Conservation (phyloP, 371 early-diverging fungal genomes). For the Haplosporangium sp. region DNA sequence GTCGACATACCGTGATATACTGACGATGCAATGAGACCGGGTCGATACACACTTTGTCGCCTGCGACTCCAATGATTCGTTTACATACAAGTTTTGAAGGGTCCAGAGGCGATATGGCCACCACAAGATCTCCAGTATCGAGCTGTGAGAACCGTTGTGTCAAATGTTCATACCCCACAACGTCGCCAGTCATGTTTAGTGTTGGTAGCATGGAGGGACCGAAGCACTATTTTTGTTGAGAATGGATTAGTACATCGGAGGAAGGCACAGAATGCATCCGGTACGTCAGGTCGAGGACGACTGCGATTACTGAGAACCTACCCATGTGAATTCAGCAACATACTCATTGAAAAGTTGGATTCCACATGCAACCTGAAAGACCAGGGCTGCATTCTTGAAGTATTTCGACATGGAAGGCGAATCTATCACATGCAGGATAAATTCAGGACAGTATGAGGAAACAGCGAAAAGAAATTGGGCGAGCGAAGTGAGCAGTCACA, state of each 20-base stretch:
- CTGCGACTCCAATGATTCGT: conserved; percentile 82
- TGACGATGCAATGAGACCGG: conserved; percentile 67
- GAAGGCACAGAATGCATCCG: not conserved
- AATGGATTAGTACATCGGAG: not conserved
- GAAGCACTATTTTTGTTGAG: conserved; percentile 64
- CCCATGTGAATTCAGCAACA: conserved; percentile 77
- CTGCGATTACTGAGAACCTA: conserved; percentile 40
- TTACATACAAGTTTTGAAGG: conserved; percentile 79
- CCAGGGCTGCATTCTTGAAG: conserved; percentile 40
- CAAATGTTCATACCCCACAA: conserved; percentile 75
- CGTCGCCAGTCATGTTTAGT: conserved; percentile 74
- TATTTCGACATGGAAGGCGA: conserved; percentile 23
- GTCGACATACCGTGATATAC: conserved; percentile 61
- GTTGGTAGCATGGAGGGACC: conserved; percentile 92
- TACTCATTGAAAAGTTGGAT: conserved; percentile 72
- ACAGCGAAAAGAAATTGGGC: conserved; percentile 1
- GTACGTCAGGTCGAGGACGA: not conserved
- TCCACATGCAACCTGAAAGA: conserved; percentile 68
- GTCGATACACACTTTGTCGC: conserved; percentile 64
- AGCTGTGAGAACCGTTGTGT: conserved; percentile 64
- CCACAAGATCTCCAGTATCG: conserved; percentile 80
- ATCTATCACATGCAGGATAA: not conserved
- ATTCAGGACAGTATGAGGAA: not conserved
- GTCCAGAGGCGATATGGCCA: conserved; percentile 73
- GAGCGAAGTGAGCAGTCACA: too few species aligned